A percentile compares a stretch with the other conserved stretches of the same genome.
These are phyloP conservation scores for Populus euphratica DNA, from an alignment of 345 rosid species.

Conservation along the genomic window DNA sequence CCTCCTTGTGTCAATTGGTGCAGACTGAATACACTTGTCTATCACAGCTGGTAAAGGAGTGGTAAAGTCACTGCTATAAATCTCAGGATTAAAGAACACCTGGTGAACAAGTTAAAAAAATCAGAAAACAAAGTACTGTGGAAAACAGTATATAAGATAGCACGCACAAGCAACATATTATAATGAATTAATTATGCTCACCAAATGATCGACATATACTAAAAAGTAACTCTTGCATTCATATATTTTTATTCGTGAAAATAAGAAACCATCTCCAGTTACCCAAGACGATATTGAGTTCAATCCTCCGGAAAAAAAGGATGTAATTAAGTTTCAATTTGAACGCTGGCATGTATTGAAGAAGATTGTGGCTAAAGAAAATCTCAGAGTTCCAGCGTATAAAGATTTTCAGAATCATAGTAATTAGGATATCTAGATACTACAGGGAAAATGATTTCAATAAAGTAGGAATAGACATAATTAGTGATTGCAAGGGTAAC, in stretches of 20 bases:
- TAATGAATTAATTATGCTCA: not conserved
- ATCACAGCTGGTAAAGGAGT: conserved; percentile 83
- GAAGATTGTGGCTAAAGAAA: not conserved
- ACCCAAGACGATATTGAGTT: not conserved
- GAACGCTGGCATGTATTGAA: not conserved
- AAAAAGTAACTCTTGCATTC: not conserved
- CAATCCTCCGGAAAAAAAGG: not conserved
- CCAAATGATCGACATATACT: not conserved
- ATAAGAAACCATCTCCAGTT: not conserved
- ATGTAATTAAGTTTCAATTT: not conserved
- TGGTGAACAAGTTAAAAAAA: conserved; percentile 34
- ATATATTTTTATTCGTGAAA: not conserved
- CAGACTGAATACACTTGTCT: conserved; percentile 94
- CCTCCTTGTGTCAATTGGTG: conserved; percentile 97
- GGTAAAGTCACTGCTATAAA: conserved; percentile 64
- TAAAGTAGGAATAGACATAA: not conserved
- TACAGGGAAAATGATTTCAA: not conserved
- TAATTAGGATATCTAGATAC: not conserved
- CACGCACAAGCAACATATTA: conserved; percentile 8
- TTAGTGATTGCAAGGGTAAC: not conserved
- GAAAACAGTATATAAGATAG: conserved; percentile 5
- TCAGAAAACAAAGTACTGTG: conserved; percentile 15
- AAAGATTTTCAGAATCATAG: not conserved
- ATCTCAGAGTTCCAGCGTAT: not conserved
- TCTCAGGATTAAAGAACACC: conserved; percentile 96